A percentile compares a stretch with the other conserved stretches of the same genome.
Conservation (phyloP, 495 filamentous ascomycete genomes). For the Pyrenula aspistea region DNA sequence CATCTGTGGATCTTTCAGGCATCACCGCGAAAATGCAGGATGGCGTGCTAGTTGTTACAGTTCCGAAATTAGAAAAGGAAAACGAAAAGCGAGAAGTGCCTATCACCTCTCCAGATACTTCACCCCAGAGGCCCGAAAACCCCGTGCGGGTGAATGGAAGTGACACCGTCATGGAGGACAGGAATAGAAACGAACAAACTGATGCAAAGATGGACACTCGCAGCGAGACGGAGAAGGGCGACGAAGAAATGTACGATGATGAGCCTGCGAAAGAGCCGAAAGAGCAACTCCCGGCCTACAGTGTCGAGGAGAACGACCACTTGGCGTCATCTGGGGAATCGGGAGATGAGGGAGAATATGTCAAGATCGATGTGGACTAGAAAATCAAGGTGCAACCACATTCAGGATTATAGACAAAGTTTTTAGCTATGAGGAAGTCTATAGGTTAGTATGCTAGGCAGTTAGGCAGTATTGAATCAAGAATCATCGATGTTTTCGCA, state of each 20-base stretch:
- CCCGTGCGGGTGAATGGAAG: not conserved
- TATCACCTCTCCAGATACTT: not conserved
- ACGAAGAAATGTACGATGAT: not conserved
- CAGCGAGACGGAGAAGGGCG: conserved; percentile 1
- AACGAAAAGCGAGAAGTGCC: conserved; percentile 6
- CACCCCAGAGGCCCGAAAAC: not conserved
- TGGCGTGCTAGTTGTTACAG: conserved; percentile 51
- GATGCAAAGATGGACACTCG: conserved; percentile 1
- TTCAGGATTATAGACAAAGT: too few relatives aligned
- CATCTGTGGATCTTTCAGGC: conserved; percentile 46
- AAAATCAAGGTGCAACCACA: too few relatives aligned
- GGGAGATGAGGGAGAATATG: conserved; percentile 17
- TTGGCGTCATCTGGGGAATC: conserved; percentile 11
- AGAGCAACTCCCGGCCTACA: conserved; percentile 11
- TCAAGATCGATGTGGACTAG: conserved; percentile 18
- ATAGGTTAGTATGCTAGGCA: not conserved
- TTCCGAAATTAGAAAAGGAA: conserved; percentile 50
- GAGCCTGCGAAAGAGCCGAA: not conserved
- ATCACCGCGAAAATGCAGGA: conserved; percentile 65
- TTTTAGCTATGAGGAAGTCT: too few relatives aligned
- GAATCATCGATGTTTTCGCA: not conserved
- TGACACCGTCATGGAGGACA: conserved; percentile 6
- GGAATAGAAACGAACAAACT: conserved; percentile 12
- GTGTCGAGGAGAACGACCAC: conserved; percentile 9
- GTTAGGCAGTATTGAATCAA: not conserved